These are phyloP conservation scores for Dictyostelium brefeldianum DNA, from an alignment of 78 protist species.

Conservation along the genomic window DNA sequence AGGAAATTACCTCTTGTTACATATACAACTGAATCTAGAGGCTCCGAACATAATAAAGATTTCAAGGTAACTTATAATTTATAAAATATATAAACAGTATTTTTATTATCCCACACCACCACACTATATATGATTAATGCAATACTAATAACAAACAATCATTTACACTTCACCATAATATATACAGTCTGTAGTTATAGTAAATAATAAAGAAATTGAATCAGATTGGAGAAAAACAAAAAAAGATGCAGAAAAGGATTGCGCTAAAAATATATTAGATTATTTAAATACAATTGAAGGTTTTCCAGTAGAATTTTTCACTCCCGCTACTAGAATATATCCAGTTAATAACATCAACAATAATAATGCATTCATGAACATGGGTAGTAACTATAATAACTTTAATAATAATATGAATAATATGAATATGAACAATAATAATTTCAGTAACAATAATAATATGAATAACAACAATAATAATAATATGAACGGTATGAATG, in stretches of 20 bases:
- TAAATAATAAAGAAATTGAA: not conserved
- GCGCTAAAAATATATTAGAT: constrained; percentile 6
- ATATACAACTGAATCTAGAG: not conserved
- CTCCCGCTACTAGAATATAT: not conserved
- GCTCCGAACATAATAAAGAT: constrained; percentile 14
- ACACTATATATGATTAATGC: no score
- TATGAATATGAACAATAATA: not conserved
- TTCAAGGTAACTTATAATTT: not conserved
- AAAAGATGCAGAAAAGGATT: constrained; percentile 23
- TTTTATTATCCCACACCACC: no score
- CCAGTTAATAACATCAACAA: not conserved
- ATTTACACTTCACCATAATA: not conserved
- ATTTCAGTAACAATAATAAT: no score
- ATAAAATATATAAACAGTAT: no score
- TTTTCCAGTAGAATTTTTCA: not conserved
- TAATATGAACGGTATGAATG: no score
- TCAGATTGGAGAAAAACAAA: constrained; percentile 14
- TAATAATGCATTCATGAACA: not conserved
- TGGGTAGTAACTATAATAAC: not conserved
- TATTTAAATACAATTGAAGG: not conserved
- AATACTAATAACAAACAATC: not conserved
- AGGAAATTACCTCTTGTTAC: not conserved
- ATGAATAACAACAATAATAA: no score
- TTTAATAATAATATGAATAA: not conserved
- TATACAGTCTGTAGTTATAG: not conserved